Percentiles rank a stretch among this genome's conserved stretches.
phyloP scores from a whole-genome alignment of 2,329 filamentous ascomycete species.

The Calonectria crousiana region DNA sequence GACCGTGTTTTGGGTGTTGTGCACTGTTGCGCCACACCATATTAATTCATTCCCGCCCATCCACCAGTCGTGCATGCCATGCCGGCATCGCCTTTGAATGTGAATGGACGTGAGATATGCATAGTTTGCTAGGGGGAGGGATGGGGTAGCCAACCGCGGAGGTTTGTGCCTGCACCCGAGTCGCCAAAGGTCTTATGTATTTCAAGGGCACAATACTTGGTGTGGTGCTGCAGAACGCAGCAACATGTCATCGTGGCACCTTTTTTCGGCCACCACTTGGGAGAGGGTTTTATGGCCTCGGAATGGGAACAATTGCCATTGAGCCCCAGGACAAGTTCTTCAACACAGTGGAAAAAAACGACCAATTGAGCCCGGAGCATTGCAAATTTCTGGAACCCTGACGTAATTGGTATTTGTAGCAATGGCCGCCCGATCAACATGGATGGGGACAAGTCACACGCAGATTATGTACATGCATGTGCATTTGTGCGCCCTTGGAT shows the following conservation, averaged over 20 bases:
- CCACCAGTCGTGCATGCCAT: not conserved
- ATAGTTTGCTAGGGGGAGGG: constrained; percentile 14
- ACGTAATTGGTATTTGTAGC: constrained; percentile 33
- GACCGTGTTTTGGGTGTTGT: not conserved
- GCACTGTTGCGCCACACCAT: constrained; percentile 1
- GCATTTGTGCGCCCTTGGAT: constrained; percentile 1
- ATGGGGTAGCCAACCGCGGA: constrained; percentile 16
- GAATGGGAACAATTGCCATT: not conserved
- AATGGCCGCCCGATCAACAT: constrained; percentile 8
- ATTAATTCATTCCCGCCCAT: constrained; percentile 6
- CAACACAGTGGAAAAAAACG: not conserved
- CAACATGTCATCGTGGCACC: not conserved
- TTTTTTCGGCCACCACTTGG: constrained; percentile 6
- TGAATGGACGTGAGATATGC: constrained; percentile 17
- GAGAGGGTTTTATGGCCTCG: not conserved
- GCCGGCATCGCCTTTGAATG: constrained; percentile 29
- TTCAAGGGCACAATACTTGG: not conserved
- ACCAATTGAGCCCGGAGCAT: constrained; percentile 44
- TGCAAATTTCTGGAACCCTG: constrained; percentile 41
- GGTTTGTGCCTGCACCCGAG: constrained; percentile 16
- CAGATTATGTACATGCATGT: constrained; percentile 21
- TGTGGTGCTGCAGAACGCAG: not conserved
- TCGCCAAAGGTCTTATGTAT: constrained; percentile 5
- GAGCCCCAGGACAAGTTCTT: not conserved
- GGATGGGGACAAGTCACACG: not conserved